Percentiles rank a stretch among this genome's conserved stretches.
Conservation (phyloP, 2,329 filamentous ascomycete genomes). For the Penicillium sp. region DNA sequence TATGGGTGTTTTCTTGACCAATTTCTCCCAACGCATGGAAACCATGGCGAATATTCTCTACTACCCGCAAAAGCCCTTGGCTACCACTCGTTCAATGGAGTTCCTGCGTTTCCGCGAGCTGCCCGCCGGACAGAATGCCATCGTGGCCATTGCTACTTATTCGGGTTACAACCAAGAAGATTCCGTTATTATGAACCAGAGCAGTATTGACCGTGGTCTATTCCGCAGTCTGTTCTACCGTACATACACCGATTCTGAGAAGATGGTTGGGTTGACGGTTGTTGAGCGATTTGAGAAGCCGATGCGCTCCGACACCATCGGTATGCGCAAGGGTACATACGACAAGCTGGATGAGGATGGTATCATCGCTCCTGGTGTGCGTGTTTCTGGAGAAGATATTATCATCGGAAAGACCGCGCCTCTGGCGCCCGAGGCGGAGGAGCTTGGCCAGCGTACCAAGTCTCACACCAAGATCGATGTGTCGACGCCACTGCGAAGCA, state of each 20-base stretch:
- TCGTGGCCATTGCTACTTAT: constrained; percentile 96
- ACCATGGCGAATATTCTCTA: constrained; percentile 99
- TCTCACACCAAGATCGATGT: constrained; percentile 92
- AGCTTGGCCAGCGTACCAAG: constrained; percentile 88
- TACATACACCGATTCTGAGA: constrained; percentile 95
- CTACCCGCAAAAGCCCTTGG: constrained; percentile 96
- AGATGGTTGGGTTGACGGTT: constrained; percentile 90
- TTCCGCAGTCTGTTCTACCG: constrained; percentile 99
- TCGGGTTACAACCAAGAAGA: constrained; percentile 99
- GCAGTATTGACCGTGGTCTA: constrained; percentile 93
- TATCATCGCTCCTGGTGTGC: constrained; percentile 88
- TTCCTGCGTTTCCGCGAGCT: constrained; percentile 97
- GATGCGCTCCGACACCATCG: constrained; percentile 81
- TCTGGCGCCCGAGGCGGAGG: constrained; percentile 88
- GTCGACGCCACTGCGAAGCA: constrained; percentile 90
- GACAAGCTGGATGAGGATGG: constrained; percentile 98
- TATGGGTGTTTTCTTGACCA: constrained; percentile 98
- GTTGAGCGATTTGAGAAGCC: constrained; percentile 97
- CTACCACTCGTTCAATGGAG: constrained; percentile 97
- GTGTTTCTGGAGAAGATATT: constrained; percentile 96
- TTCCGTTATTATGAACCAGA: constrained; percentile 99
- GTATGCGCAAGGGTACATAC: constrained; percentile 92
- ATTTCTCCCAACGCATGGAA: constrained; percentile 96
- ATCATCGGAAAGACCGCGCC: constrained; percentile 99
- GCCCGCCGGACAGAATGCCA: constrained; percentile 95